Conservation (phyloP, 2,329 filamentous ascomycete genomes). For the Xylaria sp. region DNA sequence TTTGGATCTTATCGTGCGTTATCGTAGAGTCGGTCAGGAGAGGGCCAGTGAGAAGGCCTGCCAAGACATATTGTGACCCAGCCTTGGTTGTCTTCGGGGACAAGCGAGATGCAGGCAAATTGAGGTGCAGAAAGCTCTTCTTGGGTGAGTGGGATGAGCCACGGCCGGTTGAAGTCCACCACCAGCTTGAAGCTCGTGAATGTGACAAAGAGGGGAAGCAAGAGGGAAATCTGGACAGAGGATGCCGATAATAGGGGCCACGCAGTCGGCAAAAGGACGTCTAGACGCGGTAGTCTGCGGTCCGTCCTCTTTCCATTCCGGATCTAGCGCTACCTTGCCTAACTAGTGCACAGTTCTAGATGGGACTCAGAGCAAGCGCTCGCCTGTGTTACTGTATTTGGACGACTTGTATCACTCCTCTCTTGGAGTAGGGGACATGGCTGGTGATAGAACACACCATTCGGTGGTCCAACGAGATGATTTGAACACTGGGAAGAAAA, state of each 20-base stretch:
- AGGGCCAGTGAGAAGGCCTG: slow-evolving; percentile 19
- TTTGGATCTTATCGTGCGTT: slow-evolving; percentile 29
- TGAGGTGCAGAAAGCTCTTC: slow-evolving; percentile 27
- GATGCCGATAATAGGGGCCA: slow-evolving; percentile 18
- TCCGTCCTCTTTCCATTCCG: background rate
- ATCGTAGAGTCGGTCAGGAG: slow-evolving; percentile 29
- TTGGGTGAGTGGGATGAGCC: slow-evolving; percentile 20
- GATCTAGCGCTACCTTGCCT: background rate
- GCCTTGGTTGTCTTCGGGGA: slow-evolving; percentile 32
- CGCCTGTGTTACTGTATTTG: background rate
- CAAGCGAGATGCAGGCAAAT: slow-evolving; percentile 30
- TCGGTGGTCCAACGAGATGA: background rate
- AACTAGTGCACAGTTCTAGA: too few species aligned
- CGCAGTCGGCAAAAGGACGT: slow-evolving; percentile 16
- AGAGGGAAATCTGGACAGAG: slow-evolving; percentile 14
- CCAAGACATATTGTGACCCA: slow-evolving; percentile 30
- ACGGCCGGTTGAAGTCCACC: slow-evolving; percentile 27
- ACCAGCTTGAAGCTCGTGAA: slow-evolving; percentile 15
- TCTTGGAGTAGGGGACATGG: background rate
- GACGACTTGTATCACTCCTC: background rate
- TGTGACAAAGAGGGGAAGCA: slow-evolving; percentile 10
- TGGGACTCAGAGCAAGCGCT: background rate
- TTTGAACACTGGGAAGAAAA: background rate
- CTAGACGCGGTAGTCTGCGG: slow-evolving; percentile 18
- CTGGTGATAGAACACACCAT: background rate